These are phyloP conservation scores for Solanum hybrid DNA, from an alignment of 305 asterid species.

Conservation along the genomic window DNA sequence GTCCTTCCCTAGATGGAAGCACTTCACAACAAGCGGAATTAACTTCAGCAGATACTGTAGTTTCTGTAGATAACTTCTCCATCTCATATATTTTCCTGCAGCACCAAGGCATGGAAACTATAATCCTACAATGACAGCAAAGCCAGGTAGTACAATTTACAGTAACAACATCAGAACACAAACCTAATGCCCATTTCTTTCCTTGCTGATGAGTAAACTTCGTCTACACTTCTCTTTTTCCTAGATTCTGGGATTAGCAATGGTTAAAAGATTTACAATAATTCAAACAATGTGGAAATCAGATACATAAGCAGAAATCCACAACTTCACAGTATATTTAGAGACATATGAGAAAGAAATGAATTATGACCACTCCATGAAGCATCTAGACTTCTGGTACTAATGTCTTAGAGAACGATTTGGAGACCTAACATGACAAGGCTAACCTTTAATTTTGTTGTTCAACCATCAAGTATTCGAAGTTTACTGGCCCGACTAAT, in stretches of 20 bases:
- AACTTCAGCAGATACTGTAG: slow-evolving; percentile 28
- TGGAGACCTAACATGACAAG: not conserved
- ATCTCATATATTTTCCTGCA: not conserved
- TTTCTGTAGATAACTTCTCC: slow-evolving; percentile 18
- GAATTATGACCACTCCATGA: not conserved
- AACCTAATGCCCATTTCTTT: slow-evolving; percentile 19
- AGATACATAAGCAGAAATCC: not conserved
- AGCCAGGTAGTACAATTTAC: slow-evolving; percentile 15
- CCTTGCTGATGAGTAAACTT: slow-evolving; percentile 16
- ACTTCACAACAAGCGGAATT: slow-evolving; percentile 18
- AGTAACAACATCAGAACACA: slow-evolving; percentile 23
- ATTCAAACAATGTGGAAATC: not conserved
- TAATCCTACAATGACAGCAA: slow-evolving; percentile 23
- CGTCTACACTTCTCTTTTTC: slow-evolving; percentile 40
- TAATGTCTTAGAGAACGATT: not conserved
- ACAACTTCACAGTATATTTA: not conserved
- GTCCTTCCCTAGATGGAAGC: slow-evolving; percentile 13
- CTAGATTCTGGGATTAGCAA: slow-evolving; percentile 20
- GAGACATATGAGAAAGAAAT: not conserved
- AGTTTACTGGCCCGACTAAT: not conserved
- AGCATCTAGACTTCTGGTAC: not conserved
- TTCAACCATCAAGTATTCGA: not conserved
- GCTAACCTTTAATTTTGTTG: not conserved
- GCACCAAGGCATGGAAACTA: slow-evolving; percentile 8
- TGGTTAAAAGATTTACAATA: not conserved